Evolutionary conservation across 2,329 filamentous ascomycete genomes (phyloP), one percentile per base, ranked within the genome.

Genomic region (Xylaria sp.): DNA sequence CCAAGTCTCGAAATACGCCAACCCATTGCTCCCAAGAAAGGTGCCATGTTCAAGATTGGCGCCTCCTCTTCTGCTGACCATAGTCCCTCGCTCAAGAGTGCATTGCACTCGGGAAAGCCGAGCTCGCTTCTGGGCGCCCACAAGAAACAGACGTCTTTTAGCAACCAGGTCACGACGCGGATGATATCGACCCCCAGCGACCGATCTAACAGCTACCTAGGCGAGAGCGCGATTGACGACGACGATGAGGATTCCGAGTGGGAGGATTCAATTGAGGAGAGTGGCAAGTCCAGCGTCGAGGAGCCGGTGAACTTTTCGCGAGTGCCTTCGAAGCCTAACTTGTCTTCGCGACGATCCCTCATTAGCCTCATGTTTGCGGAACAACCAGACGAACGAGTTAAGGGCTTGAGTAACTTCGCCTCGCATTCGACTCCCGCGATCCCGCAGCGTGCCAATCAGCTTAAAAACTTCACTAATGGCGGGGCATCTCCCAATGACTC

Each of bases 311-410:
- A 91, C 68, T 99, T 99, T 81, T 87, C 92, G 74, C 89, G 94
- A 7, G 92, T 97, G 53, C 91, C 96, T 73, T 97, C 92, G 47
- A 87, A 87, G 73, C 85, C 87, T 6, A 91, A 96, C 70, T 80
- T 97, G 30, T 88, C 89, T 2, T 96, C 93, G 1, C 86, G 90
- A 53, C 88, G 89, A 54, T 97, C 93, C 1, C 83, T 97, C 47
- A 88, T 99, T 66, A 97, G 92, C 0, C 86, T 93, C 55, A 88
- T 93, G 81, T 86, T 99, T 72, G 89, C 90, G 67, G 69, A 79
- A 10, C 87, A 96, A 16, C 16, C 16, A 71, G 88, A 85, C 65
- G 88, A 90, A 73, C 87, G 89, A 54, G 83, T 87, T 52, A 81
- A 80, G 69, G 86, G 80, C 57, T 81, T 93, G n/a, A 83, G 85